Conservation (phyloP, 768 basidiomycete species). For the Albatrellus ellisii region DNA sequence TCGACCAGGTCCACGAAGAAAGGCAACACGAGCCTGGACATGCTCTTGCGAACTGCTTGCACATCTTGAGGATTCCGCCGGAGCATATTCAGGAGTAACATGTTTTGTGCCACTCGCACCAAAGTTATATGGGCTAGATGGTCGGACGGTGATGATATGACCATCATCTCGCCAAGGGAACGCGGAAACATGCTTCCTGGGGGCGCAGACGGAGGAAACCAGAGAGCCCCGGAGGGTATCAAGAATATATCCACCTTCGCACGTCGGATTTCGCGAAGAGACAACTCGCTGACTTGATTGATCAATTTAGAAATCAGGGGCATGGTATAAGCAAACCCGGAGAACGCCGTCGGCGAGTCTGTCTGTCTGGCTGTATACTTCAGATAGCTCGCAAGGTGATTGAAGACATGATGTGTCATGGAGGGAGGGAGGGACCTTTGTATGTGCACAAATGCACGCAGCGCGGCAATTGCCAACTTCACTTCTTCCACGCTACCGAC, state of each 20-base stretch:
- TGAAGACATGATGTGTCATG: constrained; percentile 54
- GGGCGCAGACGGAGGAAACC: constrained; percentile 49
- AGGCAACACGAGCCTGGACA: constrained; percentile 48
- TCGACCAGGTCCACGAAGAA: constrained; percentile 18
- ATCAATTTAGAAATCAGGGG: constrained; percentile 48
- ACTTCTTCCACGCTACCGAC: constrained; percentile 36
- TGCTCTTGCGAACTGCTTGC: constrained; percentile 49
- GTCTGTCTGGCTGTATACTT: constrained; percentile 35
- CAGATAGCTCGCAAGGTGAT: constrained; percentile 56
- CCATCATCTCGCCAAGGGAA: constrained; percentile 25
- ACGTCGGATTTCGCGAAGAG: constrained; percentile 56
- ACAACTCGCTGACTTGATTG: constrained; percentile 57
- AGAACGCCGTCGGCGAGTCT: constrained; percentile 30
- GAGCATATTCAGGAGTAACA: constrained; percentile 50
- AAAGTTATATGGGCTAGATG: constrained; percentile 40
- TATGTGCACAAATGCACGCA: constrained; percentile 46
- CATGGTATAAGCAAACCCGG: constrained; percentile 38
- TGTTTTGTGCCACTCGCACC: constrained; percentile 59
- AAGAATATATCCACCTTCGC: constrained; percentile 59
- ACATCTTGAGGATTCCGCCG: constrained; percentile 57
- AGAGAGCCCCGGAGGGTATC: constrained; percentile 57
- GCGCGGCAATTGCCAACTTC: constrained; percentile 31
- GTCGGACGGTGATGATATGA: constrained; percentile 5
- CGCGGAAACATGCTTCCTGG: constrained; percentile 50
- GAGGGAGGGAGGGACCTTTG: constrained; percentile 46